Evolutionary conservation across 371 early-diverging fungal species (phyloP), one percentile per base, ranked within the genome.

Genomic region (Agmasoma carcini): DNA sequence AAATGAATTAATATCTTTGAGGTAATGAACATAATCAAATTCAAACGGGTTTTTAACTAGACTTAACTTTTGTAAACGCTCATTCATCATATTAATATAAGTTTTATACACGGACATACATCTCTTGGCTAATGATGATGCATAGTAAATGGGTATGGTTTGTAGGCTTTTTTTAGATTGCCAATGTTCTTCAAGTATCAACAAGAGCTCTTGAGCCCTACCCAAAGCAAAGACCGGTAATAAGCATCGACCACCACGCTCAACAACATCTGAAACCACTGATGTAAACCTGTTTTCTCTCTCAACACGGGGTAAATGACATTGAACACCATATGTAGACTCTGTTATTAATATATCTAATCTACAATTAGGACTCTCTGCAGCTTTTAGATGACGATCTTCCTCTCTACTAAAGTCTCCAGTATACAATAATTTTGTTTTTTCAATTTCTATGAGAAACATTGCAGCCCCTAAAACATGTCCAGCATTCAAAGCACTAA

Each of bases 401-500:
- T 94, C 96, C 76, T 97, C 99, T 61, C 93, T 83, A 27, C 90
- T 90, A 72, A 95, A 98, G 72, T 98, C 99, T 31, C 99, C 99
- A 0, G 98, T 98, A 72, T 98, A 97, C 14, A 98, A 79, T 2
- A 92, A 73, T 59, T 86, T 85, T 29, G 90, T 83, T 59, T 92
- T 90, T 15, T 91, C 92, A 60, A 91, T 89, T 67, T 88, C 92
- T 53, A 98, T 85, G 61, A 94, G 72, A 75, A 92, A 97, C 96
- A 97, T 98, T 31, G 96, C 95, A 3, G 98, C 98, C 11, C 99
- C 99, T 22, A 98, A 79, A 6, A 98, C 99, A 74, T 98, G 98
- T 15, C 99, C 99, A 15, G 99, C 99, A 69, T 96, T 90, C 68
- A 83, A 90, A 3, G 86, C 83, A 0, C 91, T 93, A 56, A 97